Base-by-base conservation (phyloP, 2,329 filamentous ascomycete species). In the Penicillium janthinellum region DNA sequence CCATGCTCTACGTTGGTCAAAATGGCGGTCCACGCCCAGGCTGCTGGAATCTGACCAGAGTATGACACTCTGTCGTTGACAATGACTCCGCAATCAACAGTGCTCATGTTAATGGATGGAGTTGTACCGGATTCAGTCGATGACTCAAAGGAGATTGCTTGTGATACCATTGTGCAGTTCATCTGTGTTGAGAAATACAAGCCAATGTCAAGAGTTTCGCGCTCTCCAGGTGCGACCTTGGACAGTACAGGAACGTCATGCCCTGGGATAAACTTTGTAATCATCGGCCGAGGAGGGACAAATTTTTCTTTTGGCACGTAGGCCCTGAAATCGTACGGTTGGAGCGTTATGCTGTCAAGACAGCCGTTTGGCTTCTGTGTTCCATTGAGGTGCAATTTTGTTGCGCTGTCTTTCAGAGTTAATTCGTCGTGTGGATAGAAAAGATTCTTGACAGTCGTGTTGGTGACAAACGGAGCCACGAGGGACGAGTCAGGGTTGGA, bases 381-480 rank as follows among this genome's bases (percentile, higher is more conserved):
- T 2, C 78, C 78, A 56, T 81, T 80, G 45, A 84, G 76, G 12
- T 78, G 78, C 41, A 86, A 77, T 34, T 74, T 75, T 4, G 77
- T 71, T 1, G 77, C 70, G 1, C 84, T 82, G 1, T 72, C 69
- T 51, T 78, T 77, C n/a, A 89, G 74, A 0, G 73, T 80, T 58
- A 82, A 75, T 61, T 85, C 80, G 25, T 86, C 84, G 64, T 84
- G 86, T 0, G 86, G 86, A 67, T 83, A 84, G 70, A 89, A 87
- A 12, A 89, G 69, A 65, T 88, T 88, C 68, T 83, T 85, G 61
- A 89, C 86, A 0, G 78, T 83, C 1, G 80, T 83, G 12, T 80
- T 82, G 2, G 73, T 70, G 12, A 78, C 75, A 58, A 86, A 89
- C 0, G 86, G 84, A 10, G 86, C 76, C 39, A 88, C 75, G 39